These are phyloP conservation scores for Penicillium sp. DNA, from an alignment of 2,329 filamentous ascomycete species.

Conservation along the genomic window DNA sequence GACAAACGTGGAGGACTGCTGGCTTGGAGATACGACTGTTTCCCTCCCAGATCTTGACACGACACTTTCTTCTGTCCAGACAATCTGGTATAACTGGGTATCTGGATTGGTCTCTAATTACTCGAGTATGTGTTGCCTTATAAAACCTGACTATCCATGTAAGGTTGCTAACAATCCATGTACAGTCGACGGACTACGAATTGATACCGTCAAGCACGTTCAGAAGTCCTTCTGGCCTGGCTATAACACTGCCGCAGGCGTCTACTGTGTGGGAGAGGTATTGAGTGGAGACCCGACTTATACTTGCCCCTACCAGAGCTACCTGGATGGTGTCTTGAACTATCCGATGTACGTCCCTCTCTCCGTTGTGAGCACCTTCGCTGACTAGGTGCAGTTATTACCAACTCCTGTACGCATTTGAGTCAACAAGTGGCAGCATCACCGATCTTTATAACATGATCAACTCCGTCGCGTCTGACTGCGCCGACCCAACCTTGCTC, in stretches of 20 bases:
- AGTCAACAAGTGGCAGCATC: conserved; percentile 37
- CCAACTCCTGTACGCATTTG: conserved; percentile 39
- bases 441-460: conserved; percentile 38
- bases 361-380: conserved; percentile 44
- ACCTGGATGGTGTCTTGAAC: conserved; percentile 51
- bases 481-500: conserved; percentile 50
- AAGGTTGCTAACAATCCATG: not conserved
- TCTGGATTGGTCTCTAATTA: conserved; percentile 60
- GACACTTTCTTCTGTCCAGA: conserved; percentile 50
- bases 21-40: conserved; percentile 57
- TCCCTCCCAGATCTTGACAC: conserved; percentile 65
- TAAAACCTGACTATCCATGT: no score
- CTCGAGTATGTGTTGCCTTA: conserved; percentile 50
- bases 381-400: conserved; percentile 48
- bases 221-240: conserved; percentile 48
- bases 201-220: conserved; percentile 55
- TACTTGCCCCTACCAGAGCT: conserved; percentile 49
- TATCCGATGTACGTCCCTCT: conserved; percentile 41
- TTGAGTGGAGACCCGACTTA: conserved; percentile 43
- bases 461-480: conserved; percentile 35
- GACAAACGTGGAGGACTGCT: conserved; percentile 51
- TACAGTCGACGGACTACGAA: conserved; percentile 52
- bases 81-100: conserved; percentile 62
- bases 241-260: conserved; percentile 44
- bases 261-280: conserved; percentile 54